Evolutionary conservation across 1,284 basidiomycete genomes (phyloP).

Genomic region (Laetiporus sulphureus): DNA sequence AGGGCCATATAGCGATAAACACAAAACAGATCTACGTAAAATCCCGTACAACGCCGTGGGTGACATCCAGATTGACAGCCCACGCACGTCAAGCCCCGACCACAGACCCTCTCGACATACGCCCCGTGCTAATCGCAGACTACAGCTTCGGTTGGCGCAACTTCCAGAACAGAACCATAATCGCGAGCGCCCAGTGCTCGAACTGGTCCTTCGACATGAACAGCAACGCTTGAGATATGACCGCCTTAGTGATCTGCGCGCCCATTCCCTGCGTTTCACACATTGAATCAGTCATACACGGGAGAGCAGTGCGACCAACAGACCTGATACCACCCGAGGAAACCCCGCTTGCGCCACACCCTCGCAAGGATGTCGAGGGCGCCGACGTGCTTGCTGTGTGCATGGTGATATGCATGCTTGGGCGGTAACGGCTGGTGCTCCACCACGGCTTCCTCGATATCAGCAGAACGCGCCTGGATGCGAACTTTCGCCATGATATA

Average conservation of each 20-base stretch:
- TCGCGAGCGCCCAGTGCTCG: slow-evolving; percentile 65
- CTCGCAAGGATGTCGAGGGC: slow-evolving; percentile 73
- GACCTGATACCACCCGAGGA: slow-evolving; percentile 96
- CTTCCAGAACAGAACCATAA: slow-evolving; percentile 45
- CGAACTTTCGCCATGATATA: slow-evolving; percentile 98
- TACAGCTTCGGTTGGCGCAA: slow-evolving; percentile 16
- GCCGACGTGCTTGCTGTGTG: slow-evolving; percentile 50
- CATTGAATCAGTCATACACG: not conserved
- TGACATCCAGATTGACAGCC: no score
- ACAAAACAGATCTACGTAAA: no score
- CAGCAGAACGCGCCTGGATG: slow-evolving; percentile 77
- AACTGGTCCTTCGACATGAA: slow-evolving; percentile 84
- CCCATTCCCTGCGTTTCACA: slow-evolving; percentile 67
- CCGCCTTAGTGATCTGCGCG: slow-evolving; percentile 86
- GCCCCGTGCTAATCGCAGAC: no score
- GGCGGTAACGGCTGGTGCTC: slow-evolving; percentile 30
- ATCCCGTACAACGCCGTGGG: no score
- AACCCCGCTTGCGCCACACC: slow-evolving; percentile 72
- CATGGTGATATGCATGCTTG: slow-evolving; percentile 31
- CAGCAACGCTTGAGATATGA: slow-evolving; percentile 75
- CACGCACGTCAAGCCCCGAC: no score
- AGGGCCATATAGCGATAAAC: no score
- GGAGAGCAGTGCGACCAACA: slow-evolving; percentile 27
- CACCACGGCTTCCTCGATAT: slow-evolving; percentile 41
- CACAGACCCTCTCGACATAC: no score